These are phyloP conservation scores for Malassezia furfur DNA, from an alignment of 1,284 basidiomycete species.

Conservation along the genomic window DNA sequence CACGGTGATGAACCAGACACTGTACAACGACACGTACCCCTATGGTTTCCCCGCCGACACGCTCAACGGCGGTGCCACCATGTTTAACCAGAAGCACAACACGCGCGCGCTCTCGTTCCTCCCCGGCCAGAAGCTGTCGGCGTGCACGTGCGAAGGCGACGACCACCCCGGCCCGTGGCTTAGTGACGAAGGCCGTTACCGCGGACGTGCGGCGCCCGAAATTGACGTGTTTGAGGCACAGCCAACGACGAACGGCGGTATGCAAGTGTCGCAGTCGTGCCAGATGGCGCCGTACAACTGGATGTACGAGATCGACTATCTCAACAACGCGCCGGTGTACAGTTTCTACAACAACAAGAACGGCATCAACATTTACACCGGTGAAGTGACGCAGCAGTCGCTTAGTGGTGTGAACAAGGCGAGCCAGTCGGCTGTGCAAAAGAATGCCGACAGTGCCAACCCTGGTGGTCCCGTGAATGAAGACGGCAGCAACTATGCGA, in stretches of 20 bases:
- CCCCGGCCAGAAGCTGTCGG: conserved; percentile 63
- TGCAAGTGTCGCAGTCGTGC: conserved; percentile 66
- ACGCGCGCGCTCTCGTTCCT: conserved; percentile 51
- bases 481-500: not conserved
- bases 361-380: conserved; percentile 27
- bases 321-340: conserved; percentile 14
- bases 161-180: conserved; percentile 70
- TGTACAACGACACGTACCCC: not conserved
- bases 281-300: conserved; percentile 63
- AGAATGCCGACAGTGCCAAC: not conserved
- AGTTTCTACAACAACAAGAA: conserved; percentile 22
- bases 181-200: conserved; percentile 49
- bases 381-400: conserved; percentile 41
- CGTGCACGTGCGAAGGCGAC: conserved; percentile 64
- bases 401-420: conserved; percentile 9
- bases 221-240: conserved; percentile 63
- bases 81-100: conserved; percentile 29
- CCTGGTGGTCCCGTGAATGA: not conserved
- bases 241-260: conserved; percentile 16
- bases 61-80: conserved; percentile 1
- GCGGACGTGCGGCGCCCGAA: conserved; percentile 61
- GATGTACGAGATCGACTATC: conserved; percentile 31
- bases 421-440: conserved; percentile 12
- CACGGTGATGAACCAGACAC: conserved; percentile 59
- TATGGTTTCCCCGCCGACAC: not conserved